phyloP scores from a whole-genome alignment of 441 rosid genomes.

The Caryocar brasiliense region DNA sequence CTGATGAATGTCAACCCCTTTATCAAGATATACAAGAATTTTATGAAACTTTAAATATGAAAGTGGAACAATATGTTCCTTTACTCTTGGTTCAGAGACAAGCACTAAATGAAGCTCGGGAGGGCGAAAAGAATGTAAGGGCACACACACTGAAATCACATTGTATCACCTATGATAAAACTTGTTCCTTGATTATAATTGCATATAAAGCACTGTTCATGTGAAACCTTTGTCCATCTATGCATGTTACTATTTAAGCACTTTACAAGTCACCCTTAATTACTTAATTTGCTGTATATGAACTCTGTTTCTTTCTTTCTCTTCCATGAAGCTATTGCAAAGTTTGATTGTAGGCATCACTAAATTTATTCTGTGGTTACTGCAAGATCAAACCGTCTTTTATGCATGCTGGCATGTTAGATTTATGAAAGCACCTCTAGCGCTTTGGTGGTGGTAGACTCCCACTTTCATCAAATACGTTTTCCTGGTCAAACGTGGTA shows the following conservation, averaged over 20 bases:
- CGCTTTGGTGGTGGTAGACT: no score
- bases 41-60: slow-evolving; percentile 54
- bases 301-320: no score
- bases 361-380: no score
- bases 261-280: no score
- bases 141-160: background rate
- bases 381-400: no score
- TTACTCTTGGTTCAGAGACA: slow-evolving; percentile 65
- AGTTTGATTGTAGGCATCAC: no score
- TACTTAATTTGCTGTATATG: no score
- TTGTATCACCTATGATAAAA: background rate
- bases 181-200: background rate
- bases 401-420: no score
- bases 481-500: no score
- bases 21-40: slow-evolving; percentile 49
- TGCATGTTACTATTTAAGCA: background rate
- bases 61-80: slow-evolving; percentile 59
- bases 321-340: no score
- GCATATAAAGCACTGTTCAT: background rate
- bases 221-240: background rate
- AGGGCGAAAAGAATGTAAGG: slow-evolving; percentile 65
- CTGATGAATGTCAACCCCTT: slow-evolving; percentile 52
- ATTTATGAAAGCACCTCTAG: no score
- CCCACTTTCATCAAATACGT: no score
- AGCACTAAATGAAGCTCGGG: slow-evolving; percentile 70